Evolutionary conservation across 148 eudicot species (phyloP).

Genomic region (Pouteria glomerata): DNA sequence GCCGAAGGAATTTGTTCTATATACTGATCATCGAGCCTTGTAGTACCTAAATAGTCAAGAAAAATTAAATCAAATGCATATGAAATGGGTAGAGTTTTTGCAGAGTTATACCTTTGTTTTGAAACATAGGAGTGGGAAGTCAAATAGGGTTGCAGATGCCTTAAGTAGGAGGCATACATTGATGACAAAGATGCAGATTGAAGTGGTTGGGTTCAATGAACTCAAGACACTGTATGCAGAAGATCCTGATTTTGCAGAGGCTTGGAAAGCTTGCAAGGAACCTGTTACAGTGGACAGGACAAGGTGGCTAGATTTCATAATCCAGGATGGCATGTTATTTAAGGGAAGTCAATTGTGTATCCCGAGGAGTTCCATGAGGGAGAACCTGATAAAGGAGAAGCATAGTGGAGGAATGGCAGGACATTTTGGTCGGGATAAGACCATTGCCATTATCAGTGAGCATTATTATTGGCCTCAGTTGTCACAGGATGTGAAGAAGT

Average conservation of each 20-base stretch:
- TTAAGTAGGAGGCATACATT: no score
- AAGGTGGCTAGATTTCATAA: background rate
- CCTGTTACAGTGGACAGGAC: background rate
- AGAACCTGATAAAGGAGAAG: background rate
- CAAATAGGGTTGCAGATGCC: no score
- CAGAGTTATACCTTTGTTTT: background rate
- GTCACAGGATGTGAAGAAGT: background rate
- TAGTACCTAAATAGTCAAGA: background rate
- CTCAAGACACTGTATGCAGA: background rate
- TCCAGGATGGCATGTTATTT: background rate
- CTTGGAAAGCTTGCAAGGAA: background rate
- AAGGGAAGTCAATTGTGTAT: background rate
- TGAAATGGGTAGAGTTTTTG: background rate
- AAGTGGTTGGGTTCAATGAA: background rate
- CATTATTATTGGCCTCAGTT: conserved; percentile 11
- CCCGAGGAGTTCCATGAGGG: background rate
- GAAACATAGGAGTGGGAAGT: background rate
- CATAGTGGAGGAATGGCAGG: background rate
- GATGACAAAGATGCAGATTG: no score
- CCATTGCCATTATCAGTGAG: background rate
- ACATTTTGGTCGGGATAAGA: conserved; percentile 6
- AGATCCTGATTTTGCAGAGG: background rate
- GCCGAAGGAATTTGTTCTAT: background rate
- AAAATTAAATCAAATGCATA: background rate
- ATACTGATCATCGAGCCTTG: background rate